Conservation (phyloP, 306 rosid species). For the Medicago truncatula region MtrunA17r5.0-ANR NC_053048.1:55115501-55116000, state of each 20-base stretch:
- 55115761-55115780: neutral
- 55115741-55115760: neutral
- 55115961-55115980: no score
- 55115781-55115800: constrained; percentile 26
- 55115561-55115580: constrained; percentile 26
- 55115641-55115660: constrained; percentile 51
- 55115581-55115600: constrained; percentile 34
- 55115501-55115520: constrained; percentile 19
- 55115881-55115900: neutral
- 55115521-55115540: constrained; percentile 55
- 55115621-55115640: constrained; percentile 62
- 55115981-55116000: no score
- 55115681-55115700: constrained; percentile 61
- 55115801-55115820: neutral
- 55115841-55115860: neutral
- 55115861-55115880: neutral
- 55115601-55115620: constrained; percentile 26
- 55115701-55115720: constrained; percentile 38
- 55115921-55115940: neutral
- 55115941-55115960: neutral
- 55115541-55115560: constrained; percentile 44
- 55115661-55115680: constrained; percentile 53
- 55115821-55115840: neutral
- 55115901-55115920: neutral
- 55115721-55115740: neutral